Base-by-base conservation (phyloP, 345 rosid genomes). In the Microcos paniculata region DNA sequence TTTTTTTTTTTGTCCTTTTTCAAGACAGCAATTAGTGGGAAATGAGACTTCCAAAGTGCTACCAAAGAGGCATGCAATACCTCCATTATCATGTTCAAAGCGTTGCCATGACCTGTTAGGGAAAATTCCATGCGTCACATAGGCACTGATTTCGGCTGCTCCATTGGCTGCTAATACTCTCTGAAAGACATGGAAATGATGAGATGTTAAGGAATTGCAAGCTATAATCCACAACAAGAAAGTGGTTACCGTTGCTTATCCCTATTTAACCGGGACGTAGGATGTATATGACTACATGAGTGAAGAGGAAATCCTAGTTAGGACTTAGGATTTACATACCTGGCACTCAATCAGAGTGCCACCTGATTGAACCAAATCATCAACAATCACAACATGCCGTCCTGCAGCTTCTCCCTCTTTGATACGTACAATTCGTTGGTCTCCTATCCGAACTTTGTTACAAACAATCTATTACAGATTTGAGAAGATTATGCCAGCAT, bases 321-420 rank as follows among this genome's bases (percentile, higher is more conserved):
- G 12, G 16, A 1, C 15, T 7, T 6, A 70, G 53, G 31, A 68
- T 28, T 83, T 35, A 6, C 13, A 53, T 80, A 96, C 99, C 99
- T 93, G 99, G 81, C 99, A 96, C 87, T 93, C 99, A 62, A 90
- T 85, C 64, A 96, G 84, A 53, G 99, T 96, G 71, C 99, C 92
- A 51, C 99, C 99, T 10, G 99, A 95, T 82, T 93, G 99, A 79
- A 96, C 99, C 85, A 96, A 86, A 85, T 93, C 97, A 81, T 96
- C 99, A 42, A 96, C 98, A 64, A 93, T 96, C 74, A 93, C 99
- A 24, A 96, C 93, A 43, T 96, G 98, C 23, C 91, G 85, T 80
- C 97, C 99, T 76, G 73, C 81, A 51, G 97, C 92, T 43, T 93
- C 88, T 38, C 99, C 99, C 80, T 93, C 98, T 84, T 90, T 96